phyloP scores from a whole-genome alignment of 2,329 filamentous ascomycete genomes.

The Trichoderma pleuroti region DNA sequence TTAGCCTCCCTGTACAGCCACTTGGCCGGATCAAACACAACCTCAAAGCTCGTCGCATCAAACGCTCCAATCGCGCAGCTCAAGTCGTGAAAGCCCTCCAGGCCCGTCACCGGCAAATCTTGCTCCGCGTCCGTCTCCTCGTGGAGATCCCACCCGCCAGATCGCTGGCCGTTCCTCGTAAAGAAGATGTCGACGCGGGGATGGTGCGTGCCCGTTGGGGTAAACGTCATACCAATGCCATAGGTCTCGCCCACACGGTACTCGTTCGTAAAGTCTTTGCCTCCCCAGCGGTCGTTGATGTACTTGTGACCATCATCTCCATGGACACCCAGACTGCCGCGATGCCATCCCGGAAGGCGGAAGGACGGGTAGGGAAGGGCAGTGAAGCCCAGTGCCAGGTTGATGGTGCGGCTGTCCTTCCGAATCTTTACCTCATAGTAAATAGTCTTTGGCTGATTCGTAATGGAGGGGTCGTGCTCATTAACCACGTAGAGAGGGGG shows the following conservation, averaged over 20 bases:
- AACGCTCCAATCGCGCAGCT: slow-evolving; percentile 69
- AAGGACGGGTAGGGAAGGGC: slow-evolving; percentile 75
- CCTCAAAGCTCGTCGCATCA: slow-evolving; percentile 64
- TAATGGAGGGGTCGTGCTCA: slow-evolving; percentile 54
- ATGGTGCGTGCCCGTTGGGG: slow-evolving; percentile 30
- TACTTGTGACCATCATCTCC: slow-evolving; percentile 75
- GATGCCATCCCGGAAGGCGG: slow-evolving; percentile 77
- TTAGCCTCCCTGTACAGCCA: slow-evolving; percentile 50
- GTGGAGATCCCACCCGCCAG: slow-evolving; percentile 66
- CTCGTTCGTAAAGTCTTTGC: slow-evolving; percentile 61
- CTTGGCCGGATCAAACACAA: slow-evolving; percentile 55
- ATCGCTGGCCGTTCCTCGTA: slow-evolving; percentile 60
- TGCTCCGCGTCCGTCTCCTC: slow-evolving; percentile 66
- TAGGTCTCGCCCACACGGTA: slow-evolving; percentile 65
- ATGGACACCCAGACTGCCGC: slow-evolving; percentile 71
- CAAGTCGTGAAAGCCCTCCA: slow-evolving; percentile 69
- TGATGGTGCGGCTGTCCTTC: slow-evolving; percentile 43
- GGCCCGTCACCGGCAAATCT: slow-evolving; percentile 60
- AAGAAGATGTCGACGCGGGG: slow-evolving; percentile 55
- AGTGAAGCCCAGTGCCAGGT: slow-evolving; percentile 64
- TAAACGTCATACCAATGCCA: slow-evolving; percentile 68
- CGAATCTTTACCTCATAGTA: slow-evolving; percentile 70
- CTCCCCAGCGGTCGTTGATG: slow-evolving; percentile 71
- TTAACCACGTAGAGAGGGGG: slow-evolving; percentile 64
- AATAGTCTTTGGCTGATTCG: slow-evolving; percentile 45